Evolutionary conservation across 176 grass and related monocot species (phyloP).

Genomic region (Hyparrhenia diplandra): DNA sequence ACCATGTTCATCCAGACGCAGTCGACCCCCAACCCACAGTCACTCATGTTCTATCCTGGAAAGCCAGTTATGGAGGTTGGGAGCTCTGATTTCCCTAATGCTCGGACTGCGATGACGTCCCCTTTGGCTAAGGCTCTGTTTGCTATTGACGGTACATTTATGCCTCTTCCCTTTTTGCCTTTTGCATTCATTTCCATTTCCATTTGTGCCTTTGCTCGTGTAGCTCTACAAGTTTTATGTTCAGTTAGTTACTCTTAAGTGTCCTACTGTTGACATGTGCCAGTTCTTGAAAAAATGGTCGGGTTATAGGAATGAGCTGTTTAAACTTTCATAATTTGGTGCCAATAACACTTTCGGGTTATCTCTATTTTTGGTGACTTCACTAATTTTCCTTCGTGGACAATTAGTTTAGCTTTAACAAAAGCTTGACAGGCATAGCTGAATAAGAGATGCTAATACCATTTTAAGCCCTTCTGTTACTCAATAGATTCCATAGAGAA

Average conservation of each 20-base stretch:
- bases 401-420: not conserved
- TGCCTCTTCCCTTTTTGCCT: not conserved
- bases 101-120: conserved; percentile 66
- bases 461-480: not conserved
- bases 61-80: conserved; percentile 96
- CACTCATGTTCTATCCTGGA: conserved; percentile 95
- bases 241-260: not conserved
- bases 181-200: not conserved
- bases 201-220: not conserved
- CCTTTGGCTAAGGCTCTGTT: conserved; percentile 85
- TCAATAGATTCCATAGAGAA: not conserved
- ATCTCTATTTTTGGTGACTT: not conserved
- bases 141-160: conserved; percentile 60
- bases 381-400: not conserved
- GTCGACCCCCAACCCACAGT: conserved; percentile 79
- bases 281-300: not conserved
- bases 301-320: not conserved
- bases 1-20: conserved; percentile 98
- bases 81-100: conserved; percentile 92
- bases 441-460: not conserved
- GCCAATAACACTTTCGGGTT: not conserved
- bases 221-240: not conserved
- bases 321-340: not conserved
- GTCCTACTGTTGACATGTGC: not conserved
- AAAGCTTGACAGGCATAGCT: not conserved